These are phyloP conservation scores for Boletus rubescentipes DNA, from an alignment of 768 basidiomycete species.

Conservation along the genomic window DNA sequence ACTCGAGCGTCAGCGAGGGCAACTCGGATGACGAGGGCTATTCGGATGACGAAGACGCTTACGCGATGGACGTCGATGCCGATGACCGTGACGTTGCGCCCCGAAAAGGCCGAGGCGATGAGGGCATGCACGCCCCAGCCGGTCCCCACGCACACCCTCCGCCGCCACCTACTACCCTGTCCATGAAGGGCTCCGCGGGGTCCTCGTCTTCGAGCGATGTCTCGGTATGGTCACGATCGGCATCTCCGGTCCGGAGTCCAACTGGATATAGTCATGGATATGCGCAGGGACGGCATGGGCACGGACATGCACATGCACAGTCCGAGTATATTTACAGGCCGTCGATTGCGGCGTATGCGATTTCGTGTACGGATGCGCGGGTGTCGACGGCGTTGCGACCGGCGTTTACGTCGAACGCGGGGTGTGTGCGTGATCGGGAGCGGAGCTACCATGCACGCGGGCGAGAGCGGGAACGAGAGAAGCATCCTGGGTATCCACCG, in stretches of 20 bases:
- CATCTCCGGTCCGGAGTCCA: conserved; percentile 22
- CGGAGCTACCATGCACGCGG: conserved; percentile 14
- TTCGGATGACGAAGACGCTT: conserved; percentile 28
- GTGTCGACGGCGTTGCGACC: conserved; percentile 36
- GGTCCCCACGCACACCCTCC: neutral
- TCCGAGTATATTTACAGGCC: conserved; percentile 31
- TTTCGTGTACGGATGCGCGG: conserved; percentile 33
- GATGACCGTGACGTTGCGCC: conserved; percentile 6
- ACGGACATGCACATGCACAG: conserved; percentile 8
- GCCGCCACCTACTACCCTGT: conserved; percentile 3
- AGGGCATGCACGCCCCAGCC: conserved; percentile 12
- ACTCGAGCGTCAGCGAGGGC: conserved; percentile 29
- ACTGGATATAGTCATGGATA: conserved; percentile 10
- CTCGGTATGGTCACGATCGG: conserved; percentile 28
- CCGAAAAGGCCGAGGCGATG: conserved; percentile 3
- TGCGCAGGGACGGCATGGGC: conserved; percentile 14
- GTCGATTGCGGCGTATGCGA: conserved; percentile 32
- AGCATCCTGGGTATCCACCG: conserved; percentile 13
- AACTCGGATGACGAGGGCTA: conserved; percentile 29
- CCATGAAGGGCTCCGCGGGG: conserved; percentile 17
- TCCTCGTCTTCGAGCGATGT: conserved; percentile 26
- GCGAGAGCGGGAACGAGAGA: conserved; percentile 19
- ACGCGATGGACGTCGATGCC: conserved; percentile 26
- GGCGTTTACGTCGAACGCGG: conserved; percentile 30
- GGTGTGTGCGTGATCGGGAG: conserved; percentile 17